Evolutionary conservation across 768 basidiomycete species (phyloP).

Genomic region (Podaxis sp.): DNA sequence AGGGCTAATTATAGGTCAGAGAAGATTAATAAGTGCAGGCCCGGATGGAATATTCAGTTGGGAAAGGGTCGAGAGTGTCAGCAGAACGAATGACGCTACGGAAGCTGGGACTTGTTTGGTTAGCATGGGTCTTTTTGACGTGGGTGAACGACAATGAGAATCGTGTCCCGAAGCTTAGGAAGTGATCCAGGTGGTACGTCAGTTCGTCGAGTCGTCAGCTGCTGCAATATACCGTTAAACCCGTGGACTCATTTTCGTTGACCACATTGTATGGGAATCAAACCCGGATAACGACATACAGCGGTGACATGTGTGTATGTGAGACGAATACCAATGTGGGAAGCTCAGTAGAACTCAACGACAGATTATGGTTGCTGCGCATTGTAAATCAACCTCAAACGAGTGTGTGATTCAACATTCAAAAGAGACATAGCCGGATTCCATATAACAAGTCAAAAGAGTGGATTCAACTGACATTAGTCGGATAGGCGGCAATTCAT

Average conservation of each 20-base stretch:
- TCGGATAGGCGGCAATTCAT: background rate
- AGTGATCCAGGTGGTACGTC: background rate
- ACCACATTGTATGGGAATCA: no score
- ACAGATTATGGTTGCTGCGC: no score
- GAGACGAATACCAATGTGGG: no score
- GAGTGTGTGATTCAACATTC: no score
- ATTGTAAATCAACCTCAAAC: no score
- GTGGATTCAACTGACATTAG: background rate
- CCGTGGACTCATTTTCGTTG: background rate
- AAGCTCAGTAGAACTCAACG: no score
- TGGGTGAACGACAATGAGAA: background rate
- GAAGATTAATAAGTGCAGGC: background rate
- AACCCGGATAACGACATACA: no score
- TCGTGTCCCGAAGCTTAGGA: background rate
- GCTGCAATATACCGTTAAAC: background rate
- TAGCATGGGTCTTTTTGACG: background rate
- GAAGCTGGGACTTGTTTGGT: background rate
- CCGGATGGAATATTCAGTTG: background rate
- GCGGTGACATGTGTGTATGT: no score
- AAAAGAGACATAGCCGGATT: no score
- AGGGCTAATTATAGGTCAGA: background rate
- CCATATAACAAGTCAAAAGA: background rate
- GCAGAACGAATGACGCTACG: background rate
- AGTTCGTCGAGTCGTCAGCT: background rate
- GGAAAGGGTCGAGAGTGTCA: background rate